These are phyloP conservation scores for Coniochaeta sp. DNA, from an alignment of 2,329 filamentous ascomycete species.

Conservation along the genomic window DNA sequence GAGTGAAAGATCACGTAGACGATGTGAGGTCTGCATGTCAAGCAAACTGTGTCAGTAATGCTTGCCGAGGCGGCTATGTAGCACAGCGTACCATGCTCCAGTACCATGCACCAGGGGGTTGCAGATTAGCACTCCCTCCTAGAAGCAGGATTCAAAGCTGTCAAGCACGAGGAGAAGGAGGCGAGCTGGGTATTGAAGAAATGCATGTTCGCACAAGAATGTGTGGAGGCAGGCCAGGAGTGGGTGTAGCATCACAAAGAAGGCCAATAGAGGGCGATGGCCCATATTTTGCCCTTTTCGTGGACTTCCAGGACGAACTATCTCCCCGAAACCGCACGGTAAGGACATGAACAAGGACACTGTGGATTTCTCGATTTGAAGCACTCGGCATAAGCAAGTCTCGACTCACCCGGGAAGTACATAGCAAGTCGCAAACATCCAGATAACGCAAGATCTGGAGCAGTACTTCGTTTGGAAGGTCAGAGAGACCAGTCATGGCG, in stretches of 20 bases:
- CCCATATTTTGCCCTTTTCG: not conserved
- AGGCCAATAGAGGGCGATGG: not conserved
- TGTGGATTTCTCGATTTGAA: not conserved
- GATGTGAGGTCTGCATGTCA: slow-evolving; percentile 47
- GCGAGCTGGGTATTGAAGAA: not conserved
- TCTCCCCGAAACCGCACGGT: not conserved
- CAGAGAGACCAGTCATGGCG: slow-evolving; percentile 19
- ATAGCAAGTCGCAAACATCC: slow-evolving; percentile 49
- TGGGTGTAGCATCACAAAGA: not conserved
- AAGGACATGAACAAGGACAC: not conserved
- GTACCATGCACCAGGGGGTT: not conserved
- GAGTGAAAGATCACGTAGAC: slow-evolving; percentile 53
- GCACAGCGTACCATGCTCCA: no score
- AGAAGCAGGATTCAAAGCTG: not conserved
- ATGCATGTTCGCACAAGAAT: not conserved
- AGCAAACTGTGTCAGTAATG: not conserved
- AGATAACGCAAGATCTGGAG: slow-evolving; percentile 48
- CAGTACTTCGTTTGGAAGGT: slow-evolving; percentile 49
- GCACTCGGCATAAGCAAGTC: not conserved
- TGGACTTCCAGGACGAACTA: not conserved
- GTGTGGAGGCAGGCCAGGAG: not conserved
- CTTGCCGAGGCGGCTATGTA: not conserved
- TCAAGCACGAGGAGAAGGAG: not conserved
- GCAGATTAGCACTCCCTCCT: not conserved
- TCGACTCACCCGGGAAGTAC: slow-evolving; percentile 43